Evolutionary conservation across 108 stramenopile genomes (phyloP).

Genomic region (Fragilaria crotonensis): DNA sequence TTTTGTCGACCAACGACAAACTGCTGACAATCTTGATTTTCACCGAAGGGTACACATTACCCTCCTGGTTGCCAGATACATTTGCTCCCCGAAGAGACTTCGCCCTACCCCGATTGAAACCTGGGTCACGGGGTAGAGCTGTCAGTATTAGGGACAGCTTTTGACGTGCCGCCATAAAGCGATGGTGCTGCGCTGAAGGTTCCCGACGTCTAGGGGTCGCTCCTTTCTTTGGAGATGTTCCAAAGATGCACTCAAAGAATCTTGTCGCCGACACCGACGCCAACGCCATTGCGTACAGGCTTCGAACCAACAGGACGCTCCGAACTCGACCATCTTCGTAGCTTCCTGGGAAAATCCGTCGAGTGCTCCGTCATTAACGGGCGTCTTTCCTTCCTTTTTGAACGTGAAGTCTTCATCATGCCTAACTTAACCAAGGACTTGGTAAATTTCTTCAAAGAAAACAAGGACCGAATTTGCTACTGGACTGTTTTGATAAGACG

Average conservation of each 20-base stretch:
- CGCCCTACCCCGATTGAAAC: neutral
- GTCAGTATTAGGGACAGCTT: neutral
- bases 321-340: neutral
- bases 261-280: conserved; percentile 21
- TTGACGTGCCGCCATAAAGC: neutral
- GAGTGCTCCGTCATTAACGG: conserved; percentile 2
- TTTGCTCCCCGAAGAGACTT: neutral
- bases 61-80: neutral
- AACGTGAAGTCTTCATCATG: neutral
- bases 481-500: conserved; percentile 8
- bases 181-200: neutral
- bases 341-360: neutral
- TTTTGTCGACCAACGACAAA: neutral
- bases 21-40: neutral
- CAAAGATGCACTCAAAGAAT: conserved; percentile 16
- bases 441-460: conserved; percentile 25
- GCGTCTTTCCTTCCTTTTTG: neutral
- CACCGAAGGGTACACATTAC: neutral
- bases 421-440: conserved; percentile 6
- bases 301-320: conserved; percentile 12
- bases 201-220: neutral
- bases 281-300: conserved; percentile 34
- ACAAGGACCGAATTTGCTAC: conserved; percentile 13
- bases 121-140: neutral
- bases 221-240: neutral